phyloP scores from a whole-genome alignment of 2,329 filamentous ascomycete genomes.

The Endothia cerciana region DNA sequence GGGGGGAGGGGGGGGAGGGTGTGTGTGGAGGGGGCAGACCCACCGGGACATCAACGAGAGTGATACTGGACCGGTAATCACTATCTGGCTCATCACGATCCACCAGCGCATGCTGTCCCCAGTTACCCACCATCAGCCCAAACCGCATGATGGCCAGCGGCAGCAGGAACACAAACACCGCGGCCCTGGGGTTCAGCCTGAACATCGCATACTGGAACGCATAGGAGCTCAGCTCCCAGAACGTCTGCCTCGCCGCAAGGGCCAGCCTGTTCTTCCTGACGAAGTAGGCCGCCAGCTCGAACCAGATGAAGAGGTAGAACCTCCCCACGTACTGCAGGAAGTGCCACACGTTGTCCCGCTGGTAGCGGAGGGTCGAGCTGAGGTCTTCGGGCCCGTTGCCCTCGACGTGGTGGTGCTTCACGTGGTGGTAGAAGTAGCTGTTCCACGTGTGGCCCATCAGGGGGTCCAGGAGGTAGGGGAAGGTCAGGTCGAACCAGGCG shows the following conservation, averaged over 20 bases:
- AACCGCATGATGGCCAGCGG: slow-evolving; percentile 69
- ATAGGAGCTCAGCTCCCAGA: slow-evolving; percentile 66
- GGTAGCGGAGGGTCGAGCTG: slow-evolving; percentile 75
- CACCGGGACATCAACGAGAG: slow-evolving; percentile 77
- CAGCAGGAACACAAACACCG: slow-evolving; percentile 67
- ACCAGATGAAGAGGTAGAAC: slow-evolving; percentile 75
- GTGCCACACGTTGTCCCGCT: slow-evolving; percentile 68
- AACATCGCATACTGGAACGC: slow-evolving; percentile 55
- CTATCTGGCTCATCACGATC: slow-evolving; percentile 75
- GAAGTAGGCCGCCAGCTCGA: slow-evolving; percentile 78
- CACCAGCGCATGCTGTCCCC: slow-evolving; percentile 83
- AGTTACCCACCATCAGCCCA: slow-evolving; percentile 81
- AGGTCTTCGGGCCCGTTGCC: slow-evolving; percentile 76
- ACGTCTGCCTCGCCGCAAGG: slow-evolving; percentile 58
- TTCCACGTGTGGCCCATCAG: slow-evolving; percentile 86
- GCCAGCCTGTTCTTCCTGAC: slow-evolving; percentile 60
- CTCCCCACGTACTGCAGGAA: slow-evolving; percentile 75
- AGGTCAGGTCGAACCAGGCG: slow-evolving; percentile 62
- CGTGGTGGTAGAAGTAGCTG: slow-evolving; percentile 82
- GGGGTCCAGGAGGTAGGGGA: slow-evolving; percentile 76
- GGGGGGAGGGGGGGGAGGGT: too few species aligned
- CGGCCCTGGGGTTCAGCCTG: slow-evolving; percentile 56
- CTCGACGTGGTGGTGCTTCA: slow-evolving; percentile 85
- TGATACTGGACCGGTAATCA: slow-evolving; percentile 79
- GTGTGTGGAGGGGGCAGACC: slow-evolving; percentile 42